phyloP scores from a whole-genome alignment of 1,284 basidiomycete species.

The Heterobasidion occidentale region DNA sequence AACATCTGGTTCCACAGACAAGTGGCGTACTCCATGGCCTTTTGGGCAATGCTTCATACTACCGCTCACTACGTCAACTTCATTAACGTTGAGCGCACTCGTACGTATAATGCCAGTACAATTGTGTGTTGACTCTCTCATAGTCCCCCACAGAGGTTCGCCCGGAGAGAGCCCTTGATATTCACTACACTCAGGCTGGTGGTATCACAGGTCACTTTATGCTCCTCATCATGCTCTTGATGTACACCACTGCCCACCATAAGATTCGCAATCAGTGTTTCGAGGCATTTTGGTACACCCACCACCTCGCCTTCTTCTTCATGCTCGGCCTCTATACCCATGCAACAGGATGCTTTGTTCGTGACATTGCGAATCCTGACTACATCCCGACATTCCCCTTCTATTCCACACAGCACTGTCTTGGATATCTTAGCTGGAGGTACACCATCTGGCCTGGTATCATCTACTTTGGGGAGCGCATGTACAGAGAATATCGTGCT shows the following conservation, averaged over 20 bases:
- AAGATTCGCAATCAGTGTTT: conserved; percentile 82
- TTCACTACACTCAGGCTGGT: conserved; percentile 81
- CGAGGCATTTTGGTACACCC: conserved; percentile 91
- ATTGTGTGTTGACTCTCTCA: not conserved
- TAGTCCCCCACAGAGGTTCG: conserved; percentile 57
- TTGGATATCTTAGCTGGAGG: conserved; percentile 83
- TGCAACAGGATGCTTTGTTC: conserved; percentile 89
- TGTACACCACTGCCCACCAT: conserved; percentile 78
- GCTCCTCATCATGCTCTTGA: conserved; percentile 82
- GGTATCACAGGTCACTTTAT: conserved; percentile 88
- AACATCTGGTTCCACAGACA: conserved; percentile 91
- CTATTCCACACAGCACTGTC: conserved; percentile 74
- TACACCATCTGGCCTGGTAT: conserved; percentile 85
- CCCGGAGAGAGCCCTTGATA: conserved; percentile 62
- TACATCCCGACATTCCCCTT: conserved; percentile 68
- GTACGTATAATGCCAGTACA: conserved; percentile 31
- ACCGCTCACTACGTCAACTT: conserved; percentile 91
- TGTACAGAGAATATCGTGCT: conserved; percentile 74
- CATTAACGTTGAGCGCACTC: conserved; percentile 76
- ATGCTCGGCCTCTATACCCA: conserved; percentile 84
- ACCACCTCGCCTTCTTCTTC: conserved; percentile 88
- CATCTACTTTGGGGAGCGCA: conserved; percentile 77
- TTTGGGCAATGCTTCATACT: conserved; percentile 81
- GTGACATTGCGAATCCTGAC: conserved; percentile 66
- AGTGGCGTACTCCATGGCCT: conserved; percentile 84